Base-by-base conservation (phyloP, 1,284 basidiomycete genomes). In the Puccinia horiana region DNA sequence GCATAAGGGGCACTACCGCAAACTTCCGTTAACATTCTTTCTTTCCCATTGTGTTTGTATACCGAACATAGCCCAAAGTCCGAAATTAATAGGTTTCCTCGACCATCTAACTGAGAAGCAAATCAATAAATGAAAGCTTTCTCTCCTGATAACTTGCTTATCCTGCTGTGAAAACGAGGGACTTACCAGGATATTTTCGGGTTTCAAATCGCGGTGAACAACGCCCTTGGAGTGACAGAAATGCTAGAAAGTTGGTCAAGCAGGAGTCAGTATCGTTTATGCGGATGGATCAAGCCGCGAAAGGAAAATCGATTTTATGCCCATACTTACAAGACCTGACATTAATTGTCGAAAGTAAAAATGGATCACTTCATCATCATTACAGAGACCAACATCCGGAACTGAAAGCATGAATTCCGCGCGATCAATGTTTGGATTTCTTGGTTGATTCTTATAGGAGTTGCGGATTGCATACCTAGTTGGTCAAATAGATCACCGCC, bases 401-500 rank as follows among this genome's bases (percentile, higher is more conserved):
- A 86, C 86, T 84, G n/a, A 29, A 44, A 20, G n/a, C 23, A 69
- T 12, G 14, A 69, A 69, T 44, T n/a, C 14, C 11, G 18, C 8
- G 37, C 37, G 49, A 73, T 73, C 52, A 44, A 26, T 23, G 47
- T 18, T 61, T 69, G n/a, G 49, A 29, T 70, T 40, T 40, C n/a
- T n/a, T 72, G n/a, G 37, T 32, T 70, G 26, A 18, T 73, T 20
- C 16, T 20, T 8, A 29, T 4, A 47, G 20, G 16, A 44, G 26
- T 44, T 20, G 69, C 37, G n/a, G 16, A 20, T 67, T 35, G 26
- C 40, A 32, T 72, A 73, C 95, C 93, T 83, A 99, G 98, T 89
- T 98, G 98, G 88, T 99, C 97, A 86, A 99, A 99, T 58, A 99
- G 88, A 87, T 99, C 96, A 0, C 97, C 96, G 65, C 95, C 96